Percentiles rank a stretch among this genome's conserved stretches.
These are phyloP conservation scores for Solanum appendiculatum DNA, from an alignment of 257 asterid genomes.

Conservation along the genomic window DNA sequence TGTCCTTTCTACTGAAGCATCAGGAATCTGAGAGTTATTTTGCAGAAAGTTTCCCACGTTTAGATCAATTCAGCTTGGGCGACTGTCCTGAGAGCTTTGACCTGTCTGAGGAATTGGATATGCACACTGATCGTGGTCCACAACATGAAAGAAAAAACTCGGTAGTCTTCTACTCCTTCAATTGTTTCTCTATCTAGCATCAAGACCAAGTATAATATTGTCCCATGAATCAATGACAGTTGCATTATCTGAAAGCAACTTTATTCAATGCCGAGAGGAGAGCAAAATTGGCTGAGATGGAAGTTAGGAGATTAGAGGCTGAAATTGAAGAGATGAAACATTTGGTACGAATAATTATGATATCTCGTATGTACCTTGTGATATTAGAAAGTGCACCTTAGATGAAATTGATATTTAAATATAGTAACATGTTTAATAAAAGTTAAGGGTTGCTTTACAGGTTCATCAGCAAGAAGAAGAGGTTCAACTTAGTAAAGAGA, in stretches of 20 bases:
- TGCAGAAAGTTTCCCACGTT: conserved; percentile 15
- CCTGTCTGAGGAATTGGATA: conserved; percentile 21
- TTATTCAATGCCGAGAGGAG: conserved; percentile 41
- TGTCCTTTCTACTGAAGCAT: conserved; percentile 59
- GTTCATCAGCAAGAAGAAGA: conserved; percentile 46
- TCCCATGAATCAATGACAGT: conserved; percentile 32
- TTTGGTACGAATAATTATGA: conserved; percentile 26
- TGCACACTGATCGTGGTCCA: conserved; percentile 13
- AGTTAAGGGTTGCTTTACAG: conserved; percentile 15
- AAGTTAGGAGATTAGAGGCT: conserved; percentile 39
- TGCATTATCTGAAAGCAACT: conserved; percentile 24
- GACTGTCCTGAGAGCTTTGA: conserved; percentile 20
- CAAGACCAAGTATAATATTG: neutral
- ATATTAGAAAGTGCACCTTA: neutral
- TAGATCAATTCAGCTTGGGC: conserved; percentile 21
- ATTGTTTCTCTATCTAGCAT: neutral
- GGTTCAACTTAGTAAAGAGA: conserved; percentile 37
- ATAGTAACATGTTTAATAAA: neutral
- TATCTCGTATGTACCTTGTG: neutral
- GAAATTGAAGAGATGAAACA: conserved; percentile 39
- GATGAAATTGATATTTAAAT: neutral
- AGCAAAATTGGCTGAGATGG: conserved; percentile 41
- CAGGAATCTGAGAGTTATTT: conserved; percentile 24
- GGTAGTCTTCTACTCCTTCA: conserved; percentile 18
- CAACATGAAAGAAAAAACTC: conserved; percentile 7